phyloP scores from a whole-genome alignment of 805 yeast species.

The Yarrowia sp. region DNA sequence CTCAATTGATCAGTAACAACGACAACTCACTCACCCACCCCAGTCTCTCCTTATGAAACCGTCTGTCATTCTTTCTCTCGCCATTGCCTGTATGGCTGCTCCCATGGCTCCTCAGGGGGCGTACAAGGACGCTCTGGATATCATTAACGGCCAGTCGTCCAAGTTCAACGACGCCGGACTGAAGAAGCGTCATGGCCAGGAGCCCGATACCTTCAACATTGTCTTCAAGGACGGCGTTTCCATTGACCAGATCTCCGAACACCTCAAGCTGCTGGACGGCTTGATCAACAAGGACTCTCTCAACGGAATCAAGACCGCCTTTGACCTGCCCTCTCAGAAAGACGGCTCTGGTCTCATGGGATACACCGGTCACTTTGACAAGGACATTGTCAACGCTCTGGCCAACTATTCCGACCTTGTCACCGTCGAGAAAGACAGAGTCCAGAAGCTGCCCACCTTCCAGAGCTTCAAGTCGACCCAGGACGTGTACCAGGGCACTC shows the following conservation, averaged over 20 bases:
- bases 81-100: conserved; percentile 22
- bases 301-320: conserved; percentile 31
- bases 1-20: not conserved
- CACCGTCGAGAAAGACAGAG: conserved; percentile 6
- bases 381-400: not conserved
- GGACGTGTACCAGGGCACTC: not conserved
- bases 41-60: conserved; percentile 32
- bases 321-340: conserved; percentile 28
- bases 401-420: conserved; percentile 10
- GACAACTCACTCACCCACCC: not conserved
- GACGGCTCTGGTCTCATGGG: conserved; percentile 35
- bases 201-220: conserved; percentile 28
- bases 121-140: conserved; percentile 32
- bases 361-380: conserved; percentile 27
- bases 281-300: conserved; percentile 22
- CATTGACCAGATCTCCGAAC: conserved; percentile 17
- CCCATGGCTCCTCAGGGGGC: conserved; percentile 13
- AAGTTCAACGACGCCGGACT: conserved; percentile 14
- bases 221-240: conserved; percentile 32
- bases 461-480: conserved; percentile 2
- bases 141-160: conserved; percentile 3
- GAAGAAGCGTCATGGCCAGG: conserved; percentile 22
- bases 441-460: conserved; percentile 18
- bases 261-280: conserved; percentile 36
- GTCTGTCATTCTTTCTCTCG: conserved; percentile 16